Evolutionary conservation across 257 asterid species (phyloP).

Genomic region (Coffea eugenioides): DNA sequence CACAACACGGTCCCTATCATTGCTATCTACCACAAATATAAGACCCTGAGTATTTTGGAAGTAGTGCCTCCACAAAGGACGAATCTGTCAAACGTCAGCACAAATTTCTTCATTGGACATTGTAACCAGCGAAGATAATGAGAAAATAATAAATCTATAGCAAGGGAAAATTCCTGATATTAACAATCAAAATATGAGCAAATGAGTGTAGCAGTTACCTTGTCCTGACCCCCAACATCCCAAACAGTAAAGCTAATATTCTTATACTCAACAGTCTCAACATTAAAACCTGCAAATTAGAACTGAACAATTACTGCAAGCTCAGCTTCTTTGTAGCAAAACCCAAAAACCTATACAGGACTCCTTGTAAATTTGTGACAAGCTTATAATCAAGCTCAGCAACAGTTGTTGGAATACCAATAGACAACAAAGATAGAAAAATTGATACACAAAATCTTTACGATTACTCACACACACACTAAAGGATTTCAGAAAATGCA

Average conservation of each 20-base stretch:
- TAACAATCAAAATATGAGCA: neutral
- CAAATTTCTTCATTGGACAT: neutral
- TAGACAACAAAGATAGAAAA: neutral
- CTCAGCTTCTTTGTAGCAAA: neutral
- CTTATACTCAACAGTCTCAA: slow-evolving; percentile 89
- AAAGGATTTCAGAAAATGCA: neutral
- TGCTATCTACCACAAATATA: slow-evolving; percentile 87
- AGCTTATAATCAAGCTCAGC: neutral
- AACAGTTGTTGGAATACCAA: neutral
- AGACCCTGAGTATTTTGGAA: slow-evolving; percentile 94
- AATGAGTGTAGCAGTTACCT: slow-evolving; percentile 33
- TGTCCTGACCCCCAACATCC: slow-evolving; percentile 97
- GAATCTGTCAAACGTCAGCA: slow-evolving; percentile 52
- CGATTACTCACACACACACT: neutral
- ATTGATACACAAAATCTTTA: neutral
- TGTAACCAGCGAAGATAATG: neutral
- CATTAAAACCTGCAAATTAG: slow-evolving; percentile 63
- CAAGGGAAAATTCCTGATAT: neutral
- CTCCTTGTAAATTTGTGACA: neutral
- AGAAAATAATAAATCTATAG: neutral
- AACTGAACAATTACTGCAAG: neutral
- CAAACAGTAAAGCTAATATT: slow-evolving; percentile 90
- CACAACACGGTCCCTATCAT: slow-evolving; percentile 82
- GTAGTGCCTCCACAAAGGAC: slow-evolving; percentile 97
- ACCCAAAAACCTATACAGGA: neutral